Base-by-base conservation (phyloP, 169 alveolate species). In the Plasmodium inui region DNA sequence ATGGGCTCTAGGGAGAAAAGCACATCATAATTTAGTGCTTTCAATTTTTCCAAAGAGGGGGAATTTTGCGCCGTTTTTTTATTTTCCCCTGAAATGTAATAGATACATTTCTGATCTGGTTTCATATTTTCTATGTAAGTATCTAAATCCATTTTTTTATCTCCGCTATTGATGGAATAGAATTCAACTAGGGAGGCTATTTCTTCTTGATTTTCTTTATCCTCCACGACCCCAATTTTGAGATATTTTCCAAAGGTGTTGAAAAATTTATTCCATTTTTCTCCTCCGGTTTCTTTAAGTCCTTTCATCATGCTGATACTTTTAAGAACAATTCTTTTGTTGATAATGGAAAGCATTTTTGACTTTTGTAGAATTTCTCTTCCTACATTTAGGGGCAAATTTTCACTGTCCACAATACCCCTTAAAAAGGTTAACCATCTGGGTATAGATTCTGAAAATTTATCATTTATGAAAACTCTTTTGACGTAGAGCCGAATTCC, bases 401-500 rank as follows among this genome's bases (percentile, higher is more conserved):
- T 99, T 93, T 99, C 99, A 44, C 99, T 98, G 96, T 99, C 99
- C 53, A 99, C 99, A 41, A 99, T 99, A 80, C 99, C 99, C 83
- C 98, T 98, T 44, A 98, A 96, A 97, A 98, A 99, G 92, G 98
- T 98, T 83, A 99, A 96, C 98, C 98, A 97, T 72, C 98, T 82
- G 39, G 99, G 99, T 94, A 98, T 97, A 10, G 99, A 96, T 82
- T 98, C 99, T 89, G 98, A 98, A 93, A 98, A 99, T 96, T 98
- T 98, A 93, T 98, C 99, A 95, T 98, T 97, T 96, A 99, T 99
- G 95, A 99, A 98, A 78, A 99, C 99, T 85, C 99, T 97, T 97
- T 99, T 97, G 37, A 99, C 99, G 96, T 99, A 99, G 73, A 99
- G 97, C 83, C 99, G 96, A 41, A 98, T 97, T 76, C 99, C 99